A percentile compares a stretch with the other conserved stretches of the same genome.
Conservation (phyloP, 140 eudicot species). For the Bidens hawaiensis region DNA sequence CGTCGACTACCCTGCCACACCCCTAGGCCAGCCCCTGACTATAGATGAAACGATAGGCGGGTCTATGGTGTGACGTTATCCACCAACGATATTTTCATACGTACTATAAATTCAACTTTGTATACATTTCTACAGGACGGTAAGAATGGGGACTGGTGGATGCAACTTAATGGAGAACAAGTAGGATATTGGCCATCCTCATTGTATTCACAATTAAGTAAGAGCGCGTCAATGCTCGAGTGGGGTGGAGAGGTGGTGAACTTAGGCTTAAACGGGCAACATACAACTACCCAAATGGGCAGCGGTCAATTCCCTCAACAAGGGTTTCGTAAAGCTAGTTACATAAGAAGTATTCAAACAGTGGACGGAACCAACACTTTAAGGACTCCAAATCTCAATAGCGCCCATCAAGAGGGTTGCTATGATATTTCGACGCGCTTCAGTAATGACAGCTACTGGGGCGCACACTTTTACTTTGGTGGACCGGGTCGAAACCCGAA, state of each 20-base stretch:
- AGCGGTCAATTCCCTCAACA: slow-evolving; percentile 84
- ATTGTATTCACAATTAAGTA: slow-evolving; percentile 51
- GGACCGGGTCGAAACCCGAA: no score
- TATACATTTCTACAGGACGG: slow-evolving; percentile 13
- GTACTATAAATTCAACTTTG: no score
- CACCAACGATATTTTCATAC: no score
- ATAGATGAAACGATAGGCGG: no score
- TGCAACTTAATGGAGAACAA: slow-evolving; percentile 54
- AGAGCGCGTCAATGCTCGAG: slow-evolving; percentile 57
- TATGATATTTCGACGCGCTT: no score
- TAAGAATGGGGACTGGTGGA: slow-evolving; percentile 33
- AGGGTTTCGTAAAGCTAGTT: slow-evolving; percentile 50
- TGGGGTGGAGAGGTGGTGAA: slow-evolving; percentile 97
- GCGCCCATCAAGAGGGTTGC: no score
- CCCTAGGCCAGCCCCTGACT: no score
- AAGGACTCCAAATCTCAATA: slow-evolving; percentile 20
- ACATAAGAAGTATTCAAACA: slow-evolving; percentile 51
- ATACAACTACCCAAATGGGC: slow-evolving; percentile 94
- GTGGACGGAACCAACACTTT: slow-evolving; percentile 60
- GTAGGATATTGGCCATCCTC: slow-evolving; percentile 76
- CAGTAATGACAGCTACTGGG: no score
- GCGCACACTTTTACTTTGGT: no score
- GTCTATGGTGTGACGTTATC: no score
- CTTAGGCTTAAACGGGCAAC: slow-evolving; percentile 62
- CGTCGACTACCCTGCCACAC: no score